These are phyloP conservation scores for Penicillium chermesinum DNA, from an alignment of 495 filamentous ascomycete species.

Conservation along the genomic window DNA sequence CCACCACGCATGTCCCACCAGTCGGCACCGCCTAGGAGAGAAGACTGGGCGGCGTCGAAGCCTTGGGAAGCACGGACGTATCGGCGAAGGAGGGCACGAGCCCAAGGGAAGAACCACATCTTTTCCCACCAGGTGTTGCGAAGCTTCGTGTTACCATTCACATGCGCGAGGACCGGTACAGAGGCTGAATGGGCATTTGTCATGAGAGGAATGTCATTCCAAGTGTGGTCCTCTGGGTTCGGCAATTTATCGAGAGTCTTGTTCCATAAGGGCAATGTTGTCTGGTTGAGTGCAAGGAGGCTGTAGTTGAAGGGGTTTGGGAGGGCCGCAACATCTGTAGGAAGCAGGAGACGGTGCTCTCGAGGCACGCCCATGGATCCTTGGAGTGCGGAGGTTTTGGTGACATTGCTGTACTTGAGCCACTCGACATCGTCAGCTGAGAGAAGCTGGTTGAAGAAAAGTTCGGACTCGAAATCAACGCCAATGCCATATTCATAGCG, in stretches of 20 bases:
- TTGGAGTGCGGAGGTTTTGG: conserved; percentile 35
- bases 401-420: conserved; percentile 43
- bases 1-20: conserved; percentile 54
- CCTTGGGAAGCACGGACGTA: conserved; percentile 44
- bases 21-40: conserved; percentile 44
- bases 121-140: conserved; percentile 47
- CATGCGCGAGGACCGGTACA: conserved; percentile 47
- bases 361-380: conserved; percentile 39
- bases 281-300: conserved; percentile 27
- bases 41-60: conserved; percentile 38
- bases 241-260: conserved; percentile 40
- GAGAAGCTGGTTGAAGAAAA: conserved; percentile 50
- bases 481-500: conserved; percentile 55
- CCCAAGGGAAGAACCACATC: conserved; percentile 55
- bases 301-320: conserved; percentile 38
- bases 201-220: conserved; percentile 46
- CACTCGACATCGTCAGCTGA: conserved; percentile 43
- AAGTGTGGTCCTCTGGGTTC: conserved; percentile 30
- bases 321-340: conserved; percentile 35
- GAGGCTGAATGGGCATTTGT: conserved; percentile 49
- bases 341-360: conserved; percentile 39
- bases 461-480: conserved; percentile 50
- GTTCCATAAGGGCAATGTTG: conserved; percentile 35
- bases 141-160: conserved; percentile 41
- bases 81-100: conserved; percentile 46